phyloP scores from a whole-genome alignment of 176 grass and related monocot species.

The Phragmites australis region DNA sequence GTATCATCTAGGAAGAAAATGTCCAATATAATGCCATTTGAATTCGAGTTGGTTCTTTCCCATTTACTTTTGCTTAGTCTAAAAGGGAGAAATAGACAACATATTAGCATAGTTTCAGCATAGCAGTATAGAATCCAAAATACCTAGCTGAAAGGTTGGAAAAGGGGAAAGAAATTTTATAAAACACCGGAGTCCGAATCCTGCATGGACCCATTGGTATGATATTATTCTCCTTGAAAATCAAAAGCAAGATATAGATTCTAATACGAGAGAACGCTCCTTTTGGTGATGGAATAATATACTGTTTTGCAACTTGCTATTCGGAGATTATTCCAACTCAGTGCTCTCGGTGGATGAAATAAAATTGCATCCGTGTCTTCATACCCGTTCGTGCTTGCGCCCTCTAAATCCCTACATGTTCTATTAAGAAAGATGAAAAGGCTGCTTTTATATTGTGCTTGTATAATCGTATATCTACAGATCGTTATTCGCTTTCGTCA shows the following conservation, averaged over 20 bases:
- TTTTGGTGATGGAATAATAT: slow-evolving; percentile 42
- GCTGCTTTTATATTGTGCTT: background rate
- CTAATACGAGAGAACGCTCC: background rate
- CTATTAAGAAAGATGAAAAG: background rate
- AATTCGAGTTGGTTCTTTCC: background rate
- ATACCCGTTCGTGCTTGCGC: background rate
- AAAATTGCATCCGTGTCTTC: too few species aligned
- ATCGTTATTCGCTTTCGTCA: background rate
- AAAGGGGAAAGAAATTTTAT: background rate
- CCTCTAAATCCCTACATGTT: background rate
- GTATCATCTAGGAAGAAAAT: background rate
- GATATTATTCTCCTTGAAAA: slow-evolving; percentile 41
- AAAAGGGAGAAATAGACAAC: background rate
- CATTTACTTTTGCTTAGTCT: slow-evolving; percentile 11
- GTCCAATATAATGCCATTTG: background rate
- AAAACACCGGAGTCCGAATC: slow-evolving; percentile 18
- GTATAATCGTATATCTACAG: background rate
- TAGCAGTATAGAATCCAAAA: background rate
- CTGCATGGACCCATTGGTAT: background rate
- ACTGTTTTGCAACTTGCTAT: slow-evolving; percentile 30
- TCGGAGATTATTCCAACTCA: slow-evolving; percentile 30
- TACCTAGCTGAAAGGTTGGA: slow-evolving; percentile 36
- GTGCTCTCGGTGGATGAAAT: background rate
- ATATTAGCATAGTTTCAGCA: slow-evolving; percentile 25
- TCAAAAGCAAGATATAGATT: slow-evolving; percentile 36